Conservation (phyloP, 371 early-diverging fungal genomes). For the Apophysomyces elegans region DNA sequence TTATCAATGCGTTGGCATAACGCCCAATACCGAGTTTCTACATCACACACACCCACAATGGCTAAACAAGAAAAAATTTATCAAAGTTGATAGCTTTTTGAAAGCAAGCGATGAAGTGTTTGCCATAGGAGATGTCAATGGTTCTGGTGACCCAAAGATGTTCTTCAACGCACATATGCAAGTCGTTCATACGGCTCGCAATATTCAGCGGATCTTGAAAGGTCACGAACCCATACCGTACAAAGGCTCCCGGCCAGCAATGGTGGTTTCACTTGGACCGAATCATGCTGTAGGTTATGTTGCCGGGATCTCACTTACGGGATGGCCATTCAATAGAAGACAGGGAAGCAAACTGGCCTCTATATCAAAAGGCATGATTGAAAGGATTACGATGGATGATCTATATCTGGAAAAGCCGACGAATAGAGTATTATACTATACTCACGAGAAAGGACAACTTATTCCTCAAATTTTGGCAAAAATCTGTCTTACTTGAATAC, state of each 20-base stretch:
- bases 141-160: constrained; percentile 41
- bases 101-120: constrained; percentile 24
- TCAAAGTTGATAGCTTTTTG: constrained; percentile 32
- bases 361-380: constrained; percentile 28
- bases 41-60: constrained; percentile 21
- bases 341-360: constrained; percentile 36
- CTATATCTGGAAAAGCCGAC: constrained; percentile 22
- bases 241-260: constrained; percentile 19
- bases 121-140: constrained; percentile 42
- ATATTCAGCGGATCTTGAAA: constrained; percentile 20
- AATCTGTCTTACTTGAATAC: not conserved
- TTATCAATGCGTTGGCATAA: constrained; percentile 34
- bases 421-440: constrained; percentile 30
- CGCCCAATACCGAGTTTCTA: constrained; percentile 36
- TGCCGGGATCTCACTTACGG: constrained; percentile 26
- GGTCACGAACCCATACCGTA: constrained; percentile 23
- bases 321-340: constrained; percentile 31
- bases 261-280: constrained; percentile 44
- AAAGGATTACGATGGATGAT: constrained; percentile 38
- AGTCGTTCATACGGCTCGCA: constrained; percentile 35
- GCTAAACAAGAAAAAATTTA: constrained; percentile 32
- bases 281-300: constrained; percentile 26
- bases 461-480: constrained; percentile 2
- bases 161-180: constrained; percentile 52
- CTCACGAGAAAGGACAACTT: constrained; percentile 25